These are phyloP conservation scores for Ustilago nuda DNA, from an alignment of 1,284 basidiomycete genomes.

Conservation along the genomic window DNA sequence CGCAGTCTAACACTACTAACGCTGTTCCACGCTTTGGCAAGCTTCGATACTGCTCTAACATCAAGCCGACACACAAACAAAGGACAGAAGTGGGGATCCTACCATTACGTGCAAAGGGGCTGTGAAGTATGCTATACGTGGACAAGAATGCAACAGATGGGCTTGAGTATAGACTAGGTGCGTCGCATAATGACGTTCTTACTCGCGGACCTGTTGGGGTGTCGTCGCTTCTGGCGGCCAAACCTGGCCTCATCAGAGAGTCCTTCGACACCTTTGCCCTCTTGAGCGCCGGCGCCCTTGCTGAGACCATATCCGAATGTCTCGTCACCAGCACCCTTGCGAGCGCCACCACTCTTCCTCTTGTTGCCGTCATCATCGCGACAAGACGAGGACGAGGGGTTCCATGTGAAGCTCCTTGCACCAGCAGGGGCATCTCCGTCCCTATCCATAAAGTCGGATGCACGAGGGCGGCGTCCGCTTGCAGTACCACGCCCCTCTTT, in stretches of 20 bases:
- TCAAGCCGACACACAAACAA: not conserved
- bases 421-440: slow-evolving; percentile 24
- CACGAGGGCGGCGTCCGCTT: slow-evolving; percentile 21
- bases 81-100: slow-evolving; percentile 7
- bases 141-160: not conserved
- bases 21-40: not conserved
- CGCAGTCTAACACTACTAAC: slow-evolving; percentile 1
- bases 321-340: slow-evolving; percentile 72
- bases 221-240: slow-evolving; percentile 61
- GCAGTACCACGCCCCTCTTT: not conserved
- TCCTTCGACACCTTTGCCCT: slow-evolving; percentile 76
- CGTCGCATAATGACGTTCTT: slow-evolving; percentile 62
- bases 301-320: slow-evolving; percentile 65
- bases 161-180: slow-evolving; percentile 2
- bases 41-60: not conserved
- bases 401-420: slow-evolving; percentile 53
- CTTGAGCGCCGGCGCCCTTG: slow-evolving; percentile 63
- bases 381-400: slow-evolving; percentile 33
- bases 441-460: slow-evolving; percentile 39
- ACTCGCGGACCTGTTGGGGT: slow-evolving; percentile 63
- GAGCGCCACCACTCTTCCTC: slow-evolving; percentile 5
- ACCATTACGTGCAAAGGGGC: slow-evolving; percentile 21
- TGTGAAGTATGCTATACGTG: not conserved
- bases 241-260: slow-evolving; percentile 79
- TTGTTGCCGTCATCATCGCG: slow-evolving; percentile 20